A percentile compares a stretch with the other conserved stretches of the same genome.
phyloP scores from a whole-genome alignment of 768 basidiomycete genomes.

The Trametes villosa region DNA sequence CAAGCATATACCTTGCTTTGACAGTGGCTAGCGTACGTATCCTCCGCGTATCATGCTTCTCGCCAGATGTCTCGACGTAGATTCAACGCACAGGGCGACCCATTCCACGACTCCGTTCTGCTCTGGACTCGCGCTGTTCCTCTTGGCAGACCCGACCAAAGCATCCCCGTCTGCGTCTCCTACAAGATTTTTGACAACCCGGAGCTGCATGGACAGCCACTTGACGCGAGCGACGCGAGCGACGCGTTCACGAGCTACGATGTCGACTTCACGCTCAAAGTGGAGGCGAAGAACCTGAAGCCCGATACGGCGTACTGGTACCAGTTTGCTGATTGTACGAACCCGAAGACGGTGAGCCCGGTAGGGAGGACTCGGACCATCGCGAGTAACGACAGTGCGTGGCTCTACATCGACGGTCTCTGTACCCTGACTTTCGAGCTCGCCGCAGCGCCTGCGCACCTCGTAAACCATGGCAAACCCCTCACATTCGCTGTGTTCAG shows the following conservation, averaged over 20 bases:
- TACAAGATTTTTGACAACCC: conserved; percentile 48
- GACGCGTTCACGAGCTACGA: conserved; percentile 60
- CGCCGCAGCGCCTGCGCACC: conserved; percentile 46
- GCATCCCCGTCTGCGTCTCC: conserved; percentile 54
- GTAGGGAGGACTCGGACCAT: conserved; percentile 58
- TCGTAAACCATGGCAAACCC: conserved; percentile 57
- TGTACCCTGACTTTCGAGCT: not conserved
- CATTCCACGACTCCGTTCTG: conserved; percentile 55
- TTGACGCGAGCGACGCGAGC: conserved; percentile 50
- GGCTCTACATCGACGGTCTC: too few species aligned
- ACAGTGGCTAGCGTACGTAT: conserved; percentile 58
- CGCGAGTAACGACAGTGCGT: conserved; percentile 49
- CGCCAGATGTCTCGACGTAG: not conserved
- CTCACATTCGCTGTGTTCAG: conserved; percentile 62
- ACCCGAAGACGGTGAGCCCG: conserved; percentile 46
- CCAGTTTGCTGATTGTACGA: conserved; percentile 58
- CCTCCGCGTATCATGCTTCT: not conserved
- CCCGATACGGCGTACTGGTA: conserved; percentile 61
- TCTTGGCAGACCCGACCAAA: conserved; percentile 43
- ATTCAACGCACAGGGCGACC: conserved; percentile 48
- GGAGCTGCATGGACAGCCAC: conserved; percentile 38
- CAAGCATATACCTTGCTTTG: not conserved
- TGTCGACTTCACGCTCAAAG: conserved; percentile 63
- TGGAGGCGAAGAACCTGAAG: conserved; percentile 54
- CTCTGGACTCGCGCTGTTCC: conserved; percentile 62